Evolutionary conservation across 768 basidiomycete genomes (phyloP).

Genomic region (Hortiboletus flavorubellus): DNA sequence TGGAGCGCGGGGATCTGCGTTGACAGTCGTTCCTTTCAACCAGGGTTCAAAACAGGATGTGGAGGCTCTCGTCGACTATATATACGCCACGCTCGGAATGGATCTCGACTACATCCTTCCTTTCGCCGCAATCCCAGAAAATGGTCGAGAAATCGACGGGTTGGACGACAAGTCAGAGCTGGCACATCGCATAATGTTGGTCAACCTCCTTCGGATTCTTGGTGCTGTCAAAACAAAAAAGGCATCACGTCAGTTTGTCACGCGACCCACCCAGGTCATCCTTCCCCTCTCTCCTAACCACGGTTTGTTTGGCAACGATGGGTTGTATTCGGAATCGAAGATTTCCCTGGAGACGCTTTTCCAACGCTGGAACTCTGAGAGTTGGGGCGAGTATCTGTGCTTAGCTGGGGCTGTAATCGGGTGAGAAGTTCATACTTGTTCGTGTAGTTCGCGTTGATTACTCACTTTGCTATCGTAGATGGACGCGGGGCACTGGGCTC

Average conservation of each 20-base stretch:
- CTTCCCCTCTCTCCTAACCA: slow-evolving; percentile 98
- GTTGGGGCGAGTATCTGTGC: slow-evolving; percentile 99
- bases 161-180: slow-evolving; percentile 97
- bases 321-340: slow-evolving; percentile 97
- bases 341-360: slow-evolving; percentile 97
- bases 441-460: slow-evolving; percentile 5
- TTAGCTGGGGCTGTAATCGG: slow-evolving; percentile 98
- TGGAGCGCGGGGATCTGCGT: slow-evolving; percentile 92
- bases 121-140: slow-evolving; percentile 98
- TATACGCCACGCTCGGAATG: slow-evolving; percentile 91
- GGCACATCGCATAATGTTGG: slow-evolving; percentile 98
- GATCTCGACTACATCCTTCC: slow-evolving; percentile 99
- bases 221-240: slow-evolving; percentile 99
- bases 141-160: slow-evolving; percentile 96
- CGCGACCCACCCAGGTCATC: slow-evolving; percentile 97
- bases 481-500: slow-evolving; percentile 97
- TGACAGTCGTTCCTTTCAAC: slow-evolving; percentile 99
- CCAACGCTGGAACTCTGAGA: slow-evolving; percentile 97
- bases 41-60: slow-evolving; percentile 99
- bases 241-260: slow-evolving; percentile 93
- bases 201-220: slow-evolving; percentile 92
- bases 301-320: slow-evolving; percentile 96
- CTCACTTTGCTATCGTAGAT: slow-evolving; percentile 43
- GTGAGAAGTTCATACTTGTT: slow-evolving; percentile 41
- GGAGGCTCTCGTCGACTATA: slow-evolving; percentile 96